Percentiles rank a stretch among this genome's conserved stretches.
Conservation (phyloP, 768 basidiomycete species). For the Cubamyces sp. region DNA sequence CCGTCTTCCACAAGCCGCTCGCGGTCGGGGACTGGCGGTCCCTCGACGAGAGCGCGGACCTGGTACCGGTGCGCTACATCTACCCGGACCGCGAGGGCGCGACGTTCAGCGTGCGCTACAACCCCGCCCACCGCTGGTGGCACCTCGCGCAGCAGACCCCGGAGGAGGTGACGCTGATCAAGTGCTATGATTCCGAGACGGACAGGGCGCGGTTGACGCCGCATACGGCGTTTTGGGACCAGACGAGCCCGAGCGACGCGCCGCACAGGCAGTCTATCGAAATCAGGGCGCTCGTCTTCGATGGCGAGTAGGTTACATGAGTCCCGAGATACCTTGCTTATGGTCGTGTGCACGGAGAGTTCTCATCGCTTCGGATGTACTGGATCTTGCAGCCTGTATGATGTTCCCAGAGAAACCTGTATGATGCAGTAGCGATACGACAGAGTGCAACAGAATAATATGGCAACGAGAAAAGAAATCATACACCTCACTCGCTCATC, state of each 20-base stretch:
- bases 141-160: slow-evolving; percentile 44
- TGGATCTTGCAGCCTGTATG: not conserved
- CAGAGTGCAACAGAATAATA: slow-evolving; percentile 2
- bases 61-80: slow-evolving; percentile 42
- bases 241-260: slow-evolving; percentile 38
- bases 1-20: slow-evolving; percentile 46
- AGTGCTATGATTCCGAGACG: slow-evolving; percentile 48
- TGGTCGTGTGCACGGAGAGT: not conserved
- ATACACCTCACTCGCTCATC: slow-evolving; percentile 33
- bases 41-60: slow-evolving; percentile 41
- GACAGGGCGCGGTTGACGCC: slow-evolving; percentile 46
- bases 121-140: slow-evolving; percentile 44
- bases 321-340: not conserved
- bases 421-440: slow-evolving; percentile 1
- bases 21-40: slow-evolving; percentile 46
- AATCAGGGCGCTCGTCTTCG: slow-evolving; percentile 48
- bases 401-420: slow-evolving; percentile 10
- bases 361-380: not conserved
- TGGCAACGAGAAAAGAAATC: slow-evolving; percentile 1
- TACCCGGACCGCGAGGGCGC: slow-evolving; percentile 41
- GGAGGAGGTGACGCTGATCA: slow-evolving; percentile 48
- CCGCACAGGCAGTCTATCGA: slow-evolving; percentile 49
- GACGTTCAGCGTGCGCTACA: slow-evolving; percentile 42
- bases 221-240: slow-evolving; percentile 47
- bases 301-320: slow-evolving; percentile 35